phyloP scores from a whole-genome alignment of 1,139 yeast species.

The Arxiozyma bovina region DNA sequence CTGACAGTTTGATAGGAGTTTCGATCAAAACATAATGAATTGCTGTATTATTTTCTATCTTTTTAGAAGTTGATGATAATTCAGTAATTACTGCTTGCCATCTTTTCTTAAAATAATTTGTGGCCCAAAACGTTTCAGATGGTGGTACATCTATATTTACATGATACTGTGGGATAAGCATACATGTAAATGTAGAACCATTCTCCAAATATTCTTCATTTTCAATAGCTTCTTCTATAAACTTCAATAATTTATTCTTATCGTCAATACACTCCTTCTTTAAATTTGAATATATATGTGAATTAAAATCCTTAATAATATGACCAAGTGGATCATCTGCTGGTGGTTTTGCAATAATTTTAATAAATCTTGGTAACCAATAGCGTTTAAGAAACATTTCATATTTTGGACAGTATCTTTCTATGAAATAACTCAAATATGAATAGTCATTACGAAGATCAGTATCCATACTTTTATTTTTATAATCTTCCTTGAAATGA shows the following conservation, averaged over 20 bases:
- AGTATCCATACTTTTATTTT: background rate
- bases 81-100: slow-evolving; percentile 1
- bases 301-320: background rate
- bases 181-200: background rate
- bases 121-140: slow-evolving; percentile 6
- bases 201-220: background rate
- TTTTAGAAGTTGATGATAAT: background rate
- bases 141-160: slow-evolving; percentile 1
- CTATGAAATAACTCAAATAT: background rate
- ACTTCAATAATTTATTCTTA: background rate
- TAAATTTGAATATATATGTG: background rate
- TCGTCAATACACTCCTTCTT: background rate
- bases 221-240: background rate
- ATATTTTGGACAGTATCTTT: background rate
- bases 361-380: slow-evolving; percentile 1
- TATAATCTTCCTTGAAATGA: background rate
- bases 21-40: slow-evolving; percentile 15
- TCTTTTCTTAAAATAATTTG: slow-evolving; percentile 1
- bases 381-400: background rate
- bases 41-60: background rate
- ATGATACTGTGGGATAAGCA: background rate
- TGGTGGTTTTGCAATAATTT: background rate
- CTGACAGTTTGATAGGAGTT: slow-evolving; percentile 11
- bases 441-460: background rate
- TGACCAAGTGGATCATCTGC: background rate